Conservation (phyloP, 202 grass and related monocot species). For the Zoysia matrella region DNA sequence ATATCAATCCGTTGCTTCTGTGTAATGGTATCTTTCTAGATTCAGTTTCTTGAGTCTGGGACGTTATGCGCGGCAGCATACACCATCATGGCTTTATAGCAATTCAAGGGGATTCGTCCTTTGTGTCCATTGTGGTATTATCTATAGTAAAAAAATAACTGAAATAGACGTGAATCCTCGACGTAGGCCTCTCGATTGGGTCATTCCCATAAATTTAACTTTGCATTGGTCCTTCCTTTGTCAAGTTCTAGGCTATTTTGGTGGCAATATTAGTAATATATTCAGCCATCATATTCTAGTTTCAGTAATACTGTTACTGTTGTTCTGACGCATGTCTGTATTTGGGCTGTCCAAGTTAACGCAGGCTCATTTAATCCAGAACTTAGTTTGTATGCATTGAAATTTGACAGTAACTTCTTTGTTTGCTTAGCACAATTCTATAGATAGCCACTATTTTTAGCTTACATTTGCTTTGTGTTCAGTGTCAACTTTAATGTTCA, state of each 20-base stretch:
- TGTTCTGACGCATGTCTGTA: not conserved
- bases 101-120: not conserved
- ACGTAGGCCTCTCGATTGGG: not conserved
- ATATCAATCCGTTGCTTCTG: conserved; percentile 63
- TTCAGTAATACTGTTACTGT: not conserved
- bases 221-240: not conserved
- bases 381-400: not conserved
- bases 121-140: not conserved
- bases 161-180: not conserved
- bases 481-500: not conserved
- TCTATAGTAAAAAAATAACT: not conserved
- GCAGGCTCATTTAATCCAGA: too few relatives aligned
- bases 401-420: not conserved
- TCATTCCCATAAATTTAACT: not conserved
- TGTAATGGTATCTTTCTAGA: conserved; percentile 17
- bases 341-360: not conserved
- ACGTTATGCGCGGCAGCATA: conserved; percentile 61
- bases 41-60: conserved; percentile 39
- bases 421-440: not conserved
- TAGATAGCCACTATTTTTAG: not conserved
- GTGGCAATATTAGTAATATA: not conserved
- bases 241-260: not conserved
- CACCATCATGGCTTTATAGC: conserved; percentile 7
- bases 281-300: not conserved
- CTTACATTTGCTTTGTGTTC: not conserved